Evolutionary conservation across 345 rosid species (phyloP), one percentile per base, ranked within the genome.

Genomic region (Salix brachista): DNA sequence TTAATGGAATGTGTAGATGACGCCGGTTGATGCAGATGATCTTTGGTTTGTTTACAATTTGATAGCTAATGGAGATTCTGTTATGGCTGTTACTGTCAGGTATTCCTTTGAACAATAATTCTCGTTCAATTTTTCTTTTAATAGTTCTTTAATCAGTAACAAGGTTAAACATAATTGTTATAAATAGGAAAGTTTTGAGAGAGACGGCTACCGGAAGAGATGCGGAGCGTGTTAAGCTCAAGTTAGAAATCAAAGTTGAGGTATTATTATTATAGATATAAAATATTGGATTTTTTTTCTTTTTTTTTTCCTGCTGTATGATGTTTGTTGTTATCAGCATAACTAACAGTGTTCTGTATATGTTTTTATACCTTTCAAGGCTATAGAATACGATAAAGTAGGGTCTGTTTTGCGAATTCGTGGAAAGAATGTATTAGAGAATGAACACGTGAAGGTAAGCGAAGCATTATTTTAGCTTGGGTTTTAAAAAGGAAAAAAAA

Each of bases 71-170:
- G 94, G 94, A 25, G 98, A 95, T 83, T 68, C 84, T 26, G 96
- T 95, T 17, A 90, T 90, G 99, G 90, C 99, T 44, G 87, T 82
- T 78, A 95, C 99, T 58, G 96, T 95, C 75, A 90, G 99, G 99
- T 95, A 50, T 34, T 16, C 17, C 19, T 32, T 54, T 50, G 10
- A 14, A 12, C 5, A 8, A 8, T 28, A 19, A 4, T 72, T 8
- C 2, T 62, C 17, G 62, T 5, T 34, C 19, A 3, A 21, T 25
- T n/a, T 25, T 17, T 37, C 13, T 58, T 37, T 28, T 1, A 19
- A 23, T 1, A 41, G 3, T 10, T 65, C 30, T 13, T 11, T 12
- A 12, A 26, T 21, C 7, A 26, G 30, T 65, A 9, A 25, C 6
- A 25, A 61, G 26, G 14, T 61, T 2, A 16, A 16, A 26, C 9